A percentile compares a stretch with the other conserved stretches of the same genome.
phyloP scores from a whole-genome alignment of 2,329 filamentous ascomycete species.

The Atkinsonella texensis region DNA sequence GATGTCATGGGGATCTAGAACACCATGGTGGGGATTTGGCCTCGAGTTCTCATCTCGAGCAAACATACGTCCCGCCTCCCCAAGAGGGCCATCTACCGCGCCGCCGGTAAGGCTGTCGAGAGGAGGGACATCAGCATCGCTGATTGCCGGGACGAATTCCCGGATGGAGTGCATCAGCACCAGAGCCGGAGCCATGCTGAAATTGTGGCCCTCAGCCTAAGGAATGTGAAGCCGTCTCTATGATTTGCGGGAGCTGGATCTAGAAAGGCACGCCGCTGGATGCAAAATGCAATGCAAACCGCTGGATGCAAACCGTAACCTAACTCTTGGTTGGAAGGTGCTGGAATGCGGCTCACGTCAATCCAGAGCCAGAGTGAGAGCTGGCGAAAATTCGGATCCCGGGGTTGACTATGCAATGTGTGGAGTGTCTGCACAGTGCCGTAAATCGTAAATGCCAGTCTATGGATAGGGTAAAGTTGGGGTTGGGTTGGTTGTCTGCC shows the following conservation, averaged over 20 bases:
- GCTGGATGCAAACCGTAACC: neutral
- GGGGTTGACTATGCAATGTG: neutral
- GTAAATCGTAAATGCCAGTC: no score
- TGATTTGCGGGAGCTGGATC: neutral
- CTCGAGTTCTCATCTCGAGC: constrained; percentile 17
- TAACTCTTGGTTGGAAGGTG: neutral
- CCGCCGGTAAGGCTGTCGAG: constrained; percentile 11
- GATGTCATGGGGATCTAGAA: constrained; percentile 42
- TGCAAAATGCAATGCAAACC: no score
- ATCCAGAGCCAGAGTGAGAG: no score
- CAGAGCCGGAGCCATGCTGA: constrained; percentile 30
- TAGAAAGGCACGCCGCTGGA: neutral
- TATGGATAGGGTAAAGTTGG: neutral
- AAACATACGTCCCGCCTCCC: constrained; percentile 29
- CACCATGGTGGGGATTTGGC: constrained; percentile 32
- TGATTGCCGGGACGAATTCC: constrained; percentile 15
- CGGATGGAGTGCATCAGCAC: constrained; percentile 16
- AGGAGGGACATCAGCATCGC: constrained; percentile 7
- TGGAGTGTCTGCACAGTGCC: no score
- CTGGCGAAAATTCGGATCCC: neutral
- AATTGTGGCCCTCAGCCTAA: constrained; percentile 12
- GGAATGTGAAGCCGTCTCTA: neutral
- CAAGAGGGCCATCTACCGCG: constrained; percentile 28
- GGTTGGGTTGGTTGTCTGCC: neutral
- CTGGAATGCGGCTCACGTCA: neutral